Conservation (phyloP, 2,329 filamentous ascomycete species). For the Purpureocillium lavendulum region DNA sequence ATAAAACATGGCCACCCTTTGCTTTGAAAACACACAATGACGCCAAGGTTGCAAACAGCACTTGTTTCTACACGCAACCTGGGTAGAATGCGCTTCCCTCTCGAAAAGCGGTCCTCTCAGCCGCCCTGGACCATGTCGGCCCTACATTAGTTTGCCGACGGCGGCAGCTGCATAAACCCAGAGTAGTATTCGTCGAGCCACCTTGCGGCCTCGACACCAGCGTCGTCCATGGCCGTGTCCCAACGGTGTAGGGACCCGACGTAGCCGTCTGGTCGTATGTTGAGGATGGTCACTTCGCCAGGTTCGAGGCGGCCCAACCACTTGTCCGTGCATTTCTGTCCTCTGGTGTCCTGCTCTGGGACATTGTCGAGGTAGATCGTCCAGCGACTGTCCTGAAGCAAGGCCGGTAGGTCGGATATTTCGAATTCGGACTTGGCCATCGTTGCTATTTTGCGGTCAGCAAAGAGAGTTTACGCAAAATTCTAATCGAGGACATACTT, state of each 20-base stretch:
- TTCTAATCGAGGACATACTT: too few species aligned
- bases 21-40: too few species aligned
- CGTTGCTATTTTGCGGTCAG: constrained; percentile 31
- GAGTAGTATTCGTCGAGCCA: constrained; percentile 49
- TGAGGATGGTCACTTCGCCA: constrained; percentile 53
- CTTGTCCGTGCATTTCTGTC: constrained; percentile 53
- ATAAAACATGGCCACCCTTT: too few species aligned
- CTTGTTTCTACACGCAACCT: too few species aligned
- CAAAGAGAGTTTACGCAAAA: too few species aligned
- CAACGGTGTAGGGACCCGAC: constrained; percentile 54
- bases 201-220: constrained; percentile 41
- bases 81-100: too few species aligned
- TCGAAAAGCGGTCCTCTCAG: too few species aligned
- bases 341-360: constrained; percentile 44
- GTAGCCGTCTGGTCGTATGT: constrained; percentile 67
- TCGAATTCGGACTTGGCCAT: constrained; percentile 57
- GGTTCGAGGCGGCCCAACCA: constrained; percentile 55
- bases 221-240: constrained; percentile 41
- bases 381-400: constrained; percentile 59
- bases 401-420: constrained; percentile 52
- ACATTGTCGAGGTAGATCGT: constrained; percentile 65
- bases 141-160: neutral
- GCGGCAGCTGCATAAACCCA: constrained; percentile 45
- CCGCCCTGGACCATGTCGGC: too few species aligned
- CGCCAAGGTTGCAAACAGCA: too few species aligned